phyloP scores from a whole-genome alignment of 1,139 yeast genomes.

The Nakaseomyces kungkrabaensis region DNA sequence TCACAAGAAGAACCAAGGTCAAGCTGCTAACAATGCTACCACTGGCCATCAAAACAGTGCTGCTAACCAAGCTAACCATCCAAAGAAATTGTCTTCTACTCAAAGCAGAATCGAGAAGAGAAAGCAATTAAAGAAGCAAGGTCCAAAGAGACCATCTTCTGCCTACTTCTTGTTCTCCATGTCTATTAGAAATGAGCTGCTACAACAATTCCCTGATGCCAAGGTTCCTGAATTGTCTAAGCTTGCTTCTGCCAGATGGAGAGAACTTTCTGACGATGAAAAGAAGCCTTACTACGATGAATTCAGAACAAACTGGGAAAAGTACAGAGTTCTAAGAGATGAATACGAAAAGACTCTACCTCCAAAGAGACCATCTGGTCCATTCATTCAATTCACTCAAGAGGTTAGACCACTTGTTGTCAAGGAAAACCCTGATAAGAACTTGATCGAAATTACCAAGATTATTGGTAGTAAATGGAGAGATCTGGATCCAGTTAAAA shows the following conservation, averaged over 20 bases:
- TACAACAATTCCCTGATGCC: slow-evolving; percentile 28
- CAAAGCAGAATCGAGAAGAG: slow-evolving; percentile 30
- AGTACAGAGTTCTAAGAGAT: slow-evolving; percentile 28
- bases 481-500: slow-evolving; percentile 22
- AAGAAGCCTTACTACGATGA: slow-evolving; percentile 29
- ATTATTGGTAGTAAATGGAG: slow-evolving; percentile 31
- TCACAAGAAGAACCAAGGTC: slow-evolving; percentile 4
- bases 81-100: slow-evolving; percentile 28
- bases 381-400: slow-evolving; percentile 29
- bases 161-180: slow-evolving; percentile 31
- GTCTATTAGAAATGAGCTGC: slow-evolving; percentile 26
- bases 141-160: slow-evolving; percentile 32
- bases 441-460: slow-evolving; percentile 29
- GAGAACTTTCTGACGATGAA: slow-evolving; percentile 26
- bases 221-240: slow-evolving; percentile 31
- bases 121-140: slow-evolving; percentile 29
- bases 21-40: slow-evolving; percentile 3
- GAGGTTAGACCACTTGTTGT: slow-evolving; percentile 27
- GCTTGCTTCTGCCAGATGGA: slow-evolving; percentile 31
- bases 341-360: slow-evolving; percentile 29
- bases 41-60: slow-evolving; percentile 3
- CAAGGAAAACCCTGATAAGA: slow-evolving; percentile 28
- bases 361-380: slow-evolving; percentile 32
- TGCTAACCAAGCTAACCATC: slow-evolving; percentile 8
- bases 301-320: slow-evolving; percentile 29